Evolutionary conservation across 2,329 filamentous ascomycete species (phyloP).

Genomic region (Seiridium cupressi): DNA sequence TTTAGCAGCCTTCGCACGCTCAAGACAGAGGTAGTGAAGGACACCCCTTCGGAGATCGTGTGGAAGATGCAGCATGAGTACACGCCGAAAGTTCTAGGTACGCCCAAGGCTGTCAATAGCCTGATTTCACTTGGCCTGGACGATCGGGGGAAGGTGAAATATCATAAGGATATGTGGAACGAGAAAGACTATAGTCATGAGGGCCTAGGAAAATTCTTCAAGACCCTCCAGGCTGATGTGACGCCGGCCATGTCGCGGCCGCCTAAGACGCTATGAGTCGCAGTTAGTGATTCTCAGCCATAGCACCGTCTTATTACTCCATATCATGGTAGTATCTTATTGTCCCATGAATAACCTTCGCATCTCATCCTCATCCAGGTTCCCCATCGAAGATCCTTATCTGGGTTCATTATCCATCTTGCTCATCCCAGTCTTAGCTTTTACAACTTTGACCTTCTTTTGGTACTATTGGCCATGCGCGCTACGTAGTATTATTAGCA

Average conservation of each 20-base stretch:
- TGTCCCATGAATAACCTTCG: no score
- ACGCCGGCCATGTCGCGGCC: not conserved
- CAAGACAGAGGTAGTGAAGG: constrained; percentile 32
- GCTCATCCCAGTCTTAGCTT: no score
- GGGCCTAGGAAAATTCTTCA: constrained; percentile 30
- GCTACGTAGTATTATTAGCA: no score
- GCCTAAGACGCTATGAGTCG: not conserved
- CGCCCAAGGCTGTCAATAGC: constrained; percentile 35
- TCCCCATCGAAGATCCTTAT: no score
- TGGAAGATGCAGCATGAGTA: constrained; percentile 49
- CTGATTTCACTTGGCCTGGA: constrained; percentile 38
- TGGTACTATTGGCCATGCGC: no score
- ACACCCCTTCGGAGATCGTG: constrained; percentile 35
- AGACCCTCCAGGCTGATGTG: not conserved
- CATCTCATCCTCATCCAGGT: no score
- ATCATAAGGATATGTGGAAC: constrained; percentile 50
- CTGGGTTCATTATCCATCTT: no score
- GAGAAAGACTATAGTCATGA: constrained; percentile 45
- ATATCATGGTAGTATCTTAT: no score
- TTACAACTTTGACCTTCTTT: no score
- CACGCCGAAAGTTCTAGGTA: constrained; percentile 35
- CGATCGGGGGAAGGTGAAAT: constrained; percentile 36
- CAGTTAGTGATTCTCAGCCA: no score
- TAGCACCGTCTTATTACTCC: no score
- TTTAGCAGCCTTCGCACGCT: constrained; percentile 37